phyloP scores from a whole-genome alignment of 305 asterid species.

The Caryopteris hybrid region DNA sequence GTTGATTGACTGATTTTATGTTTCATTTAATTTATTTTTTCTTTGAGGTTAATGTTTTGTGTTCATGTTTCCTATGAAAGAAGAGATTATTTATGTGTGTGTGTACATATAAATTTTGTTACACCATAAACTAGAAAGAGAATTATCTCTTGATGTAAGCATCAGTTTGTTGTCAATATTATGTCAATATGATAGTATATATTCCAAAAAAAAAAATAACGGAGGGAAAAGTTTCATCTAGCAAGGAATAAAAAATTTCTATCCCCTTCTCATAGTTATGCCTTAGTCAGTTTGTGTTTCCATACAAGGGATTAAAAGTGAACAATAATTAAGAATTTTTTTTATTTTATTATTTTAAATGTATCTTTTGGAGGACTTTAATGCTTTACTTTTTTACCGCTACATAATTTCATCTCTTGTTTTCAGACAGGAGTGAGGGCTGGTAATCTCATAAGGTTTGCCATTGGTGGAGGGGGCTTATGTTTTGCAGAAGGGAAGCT shows the following conservation, averaged over 20 bases:
- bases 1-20: neutral
- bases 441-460: slow-evolving; percentile 71
- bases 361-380: too few relatives aligned
- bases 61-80: too few relatives aligned
- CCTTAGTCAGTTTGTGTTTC: neutral
- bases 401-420: too few relatives aligned
- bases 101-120: neutral
- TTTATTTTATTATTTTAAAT: too few relatives aligned
- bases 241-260: neutral
- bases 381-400: too few relatives aligned
- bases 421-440: slow-evolving; percentile 56
- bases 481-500: slow-evolving; percentile 59
- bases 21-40: too few relatives aligned
- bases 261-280: neutral
- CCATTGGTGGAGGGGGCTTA: slow-evolving; percentile 62
- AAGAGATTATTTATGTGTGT: neutral
- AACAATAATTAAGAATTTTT: too few relatives aligned
- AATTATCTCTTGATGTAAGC: neutral
- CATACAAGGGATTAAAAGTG: neutral
- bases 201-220: neutral
- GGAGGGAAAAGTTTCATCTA: neutral
- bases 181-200: neutral
- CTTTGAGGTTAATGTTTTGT: neutral
- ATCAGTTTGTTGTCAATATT: neutral
- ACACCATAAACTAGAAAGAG: neutral